These are phyloP conservation scores for Scalesia atractyloides DNA, from an alignment of 129 eudicot species.

Conservation along the genomic window DNA sequence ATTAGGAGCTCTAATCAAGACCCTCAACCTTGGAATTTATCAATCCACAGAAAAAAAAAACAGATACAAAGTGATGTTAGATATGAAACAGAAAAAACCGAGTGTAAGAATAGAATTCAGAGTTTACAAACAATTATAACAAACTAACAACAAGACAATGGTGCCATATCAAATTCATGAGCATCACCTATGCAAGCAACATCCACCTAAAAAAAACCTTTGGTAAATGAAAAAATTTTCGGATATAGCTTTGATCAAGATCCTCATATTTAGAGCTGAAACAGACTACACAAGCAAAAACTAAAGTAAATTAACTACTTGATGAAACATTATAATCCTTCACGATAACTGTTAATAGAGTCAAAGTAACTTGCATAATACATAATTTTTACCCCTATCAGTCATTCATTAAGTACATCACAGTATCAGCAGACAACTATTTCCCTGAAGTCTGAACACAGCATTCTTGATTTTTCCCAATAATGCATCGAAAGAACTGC, in stretches of 20 bases:
- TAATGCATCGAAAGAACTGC: neutral
- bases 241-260: neutral
- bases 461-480: neutral
- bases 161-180: neutral
- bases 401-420: neutral
- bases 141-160: neutral
- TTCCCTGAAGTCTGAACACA: too few species aligned
- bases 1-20: neutral
- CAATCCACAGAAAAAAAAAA: neutral
- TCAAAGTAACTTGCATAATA: neutral
- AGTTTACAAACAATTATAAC: neutral
- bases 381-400: neutral
- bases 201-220: neutral
- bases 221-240: neutral
- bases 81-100: neutral
- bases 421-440: neutral
- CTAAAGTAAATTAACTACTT: neutral
- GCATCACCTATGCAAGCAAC: neutral
- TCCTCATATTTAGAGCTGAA: conserved; percentile 1
- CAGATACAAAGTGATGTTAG: neutral
- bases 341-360: neutral
- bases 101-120: conserved; percentile 1
- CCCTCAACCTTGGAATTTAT: neutral
- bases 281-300: neutral
- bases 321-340: neutral